Percentiles rank a stretch among this genome's conserved stretches.
Conservation (phyloP, 2,329 filamentous ascomycete genomes). For the Aspergillus tamarii region DNA sequence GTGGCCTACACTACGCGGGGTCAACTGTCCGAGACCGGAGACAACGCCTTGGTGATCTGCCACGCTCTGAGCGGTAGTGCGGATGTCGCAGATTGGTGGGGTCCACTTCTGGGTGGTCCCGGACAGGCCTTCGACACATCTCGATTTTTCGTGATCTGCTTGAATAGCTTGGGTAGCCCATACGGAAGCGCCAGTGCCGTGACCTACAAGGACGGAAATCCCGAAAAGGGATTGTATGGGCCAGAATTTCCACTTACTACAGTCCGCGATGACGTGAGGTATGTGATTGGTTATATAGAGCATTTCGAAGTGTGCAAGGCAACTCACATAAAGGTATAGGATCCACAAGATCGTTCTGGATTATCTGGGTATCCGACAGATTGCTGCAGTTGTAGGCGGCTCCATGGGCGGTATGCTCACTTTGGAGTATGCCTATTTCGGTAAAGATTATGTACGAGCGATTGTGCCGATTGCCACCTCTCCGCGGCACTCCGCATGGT, state of each 20-base stretch:
- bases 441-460: conserved; percentile 61
- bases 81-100: conserved; percentile 61
- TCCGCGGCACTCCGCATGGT: conserved; percentile 60
- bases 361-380: conserved; percentile 56
- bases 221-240: conserved; percentile 76
- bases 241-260: conserved; percentile 96
- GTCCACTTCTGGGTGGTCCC: conserved; percentile 54
- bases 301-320: not conserved
- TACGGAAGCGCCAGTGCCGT: conserved; percentile 60
- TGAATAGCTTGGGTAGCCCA: conserved; percentile 59
- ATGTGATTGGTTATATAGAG: conserved; percentile 39
- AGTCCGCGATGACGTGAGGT: conserved; percentile 94
- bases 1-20: conserved; percentile 68
- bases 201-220: conserved; percentile 82
- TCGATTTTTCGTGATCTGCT: conserved; percentile 58
- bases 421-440: conserved; percentile 69
- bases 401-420: conserved; percentile 64
- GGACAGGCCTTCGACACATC: conserved; percentile 59
- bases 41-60: conserved; percentile 68
- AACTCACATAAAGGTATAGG: conserved; percentile 30
- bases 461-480: conserved; percentile 62
- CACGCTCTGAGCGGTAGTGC: conserved; percentile 59
- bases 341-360: conserved; percentile 60
- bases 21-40: conserved; percentile 56
- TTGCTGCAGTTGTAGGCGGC: conserved; percentile 59